Base-by-base conservation (phyloP, 805 yeast genomes). In the Myxozyma sirexii region DNA sequence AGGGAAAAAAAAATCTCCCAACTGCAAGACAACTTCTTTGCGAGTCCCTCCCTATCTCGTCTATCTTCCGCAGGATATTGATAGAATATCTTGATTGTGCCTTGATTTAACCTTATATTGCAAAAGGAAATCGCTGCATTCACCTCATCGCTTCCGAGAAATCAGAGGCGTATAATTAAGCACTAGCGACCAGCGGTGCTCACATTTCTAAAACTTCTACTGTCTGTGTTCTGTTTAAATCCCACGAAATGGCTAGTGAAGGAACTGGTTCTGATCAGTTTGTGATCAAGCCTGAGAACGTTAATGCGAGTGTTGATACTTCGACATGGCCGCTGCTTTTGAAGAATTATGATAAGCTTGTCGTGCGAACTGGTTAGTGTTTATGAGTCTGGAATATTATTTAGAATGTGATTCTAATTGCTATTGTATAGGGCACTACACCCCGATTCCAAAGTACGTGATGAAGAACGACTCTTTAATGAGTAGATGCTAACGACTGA, bases 301-400 rank as follows among this genome's bases (percentile, higher is more conserved):
- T 61, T 10, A 55, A 55, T n/a, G 51, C 96, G 42, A 78, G 92
- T 39, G 84, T 85, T 68, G 94, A 92, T 76, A 87, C 98, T 60
- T 84, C 96, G 60, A 90, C 88, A 69, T 94, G 98, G 98, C 99
- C 99, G 33, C 82, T 94, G 70, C 81, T 94, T 70, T 81, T 94
- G 75, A 94, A 94, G 76, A 86, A 93, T 80, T 94, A 86, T 77
- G 98, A 94, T 80, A 88, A 92, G 78, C 80, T 94, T 60, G 81
- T 92, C 65, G 97, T 94, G 57, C 88, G 99, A 81, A 86, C 96
- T 62, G 96, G 66, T 62, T 29, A n/a, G 59, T 49, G 21, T 35
- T 12, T 12, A n/a, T n/a, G n/a, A n/a, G n/a, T n/a, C n/a, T n/a
- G n/a, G n/a, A n/a, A n/a, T n/a, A n/a, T n/a, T n/a, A n/a, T n/a